These are phyloP conservation scores for Acacia concinna DNA, from an alignment of 331 rosid species.

Conservation along the genomic window DNA sequence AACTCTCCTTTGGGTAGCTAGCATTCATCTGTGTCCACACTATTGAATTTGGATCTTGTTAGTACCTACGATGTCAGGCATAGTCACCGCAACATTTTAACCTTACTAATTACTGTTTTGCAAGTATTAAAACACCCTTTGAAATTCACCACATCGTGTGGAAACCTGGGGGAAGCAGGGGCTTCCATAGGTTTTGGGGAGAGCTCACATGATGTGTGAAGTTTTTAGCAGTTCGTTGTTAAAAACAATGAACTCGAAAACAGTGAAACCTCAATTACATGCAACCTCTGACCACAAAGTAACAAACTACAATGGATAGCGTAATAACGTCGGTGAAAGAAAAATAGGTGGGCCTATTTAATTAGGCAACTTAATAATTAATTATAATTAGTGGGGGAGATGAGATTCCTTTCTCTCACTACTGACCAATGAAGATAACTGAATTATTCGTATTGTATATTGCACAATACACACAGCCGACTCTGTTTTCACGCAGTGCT, in stretches of 20 bases:
- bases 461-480: neutral
- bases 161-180: neutral
- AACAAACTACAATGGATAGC: constrained; percentile 3
- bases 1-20: neutral
- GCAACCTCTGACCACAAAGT: neutral
- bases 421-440: constrained; percentile 12
- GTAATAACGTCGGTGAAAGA: neutral
- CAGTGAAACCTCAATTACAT: neutral
- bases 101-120: neutral
- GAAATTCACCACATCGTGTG: neutral
- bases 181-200: neutral
- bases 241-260: constrained; percentile 5
- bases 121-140: no score
- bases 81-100: neutral
- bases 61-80: neutral
- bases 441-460: neutral
- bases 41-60: neutral
- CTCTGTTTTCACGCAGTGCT: constrained; percentile 29
- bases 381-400: neutral
- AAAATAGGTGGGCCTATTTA: neutral
- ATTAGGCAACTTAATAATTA: neutral
- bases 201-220: neutral
- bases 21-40: neutral
- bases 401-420: constrained; percentile 31
- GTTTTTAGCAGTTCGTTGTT: neutral